Evolutionary conservation across 78 protist genomes (phyloP), one percentile per base, ranked within the genome.

Genomic region (Parvularia atlantis): DNA sequence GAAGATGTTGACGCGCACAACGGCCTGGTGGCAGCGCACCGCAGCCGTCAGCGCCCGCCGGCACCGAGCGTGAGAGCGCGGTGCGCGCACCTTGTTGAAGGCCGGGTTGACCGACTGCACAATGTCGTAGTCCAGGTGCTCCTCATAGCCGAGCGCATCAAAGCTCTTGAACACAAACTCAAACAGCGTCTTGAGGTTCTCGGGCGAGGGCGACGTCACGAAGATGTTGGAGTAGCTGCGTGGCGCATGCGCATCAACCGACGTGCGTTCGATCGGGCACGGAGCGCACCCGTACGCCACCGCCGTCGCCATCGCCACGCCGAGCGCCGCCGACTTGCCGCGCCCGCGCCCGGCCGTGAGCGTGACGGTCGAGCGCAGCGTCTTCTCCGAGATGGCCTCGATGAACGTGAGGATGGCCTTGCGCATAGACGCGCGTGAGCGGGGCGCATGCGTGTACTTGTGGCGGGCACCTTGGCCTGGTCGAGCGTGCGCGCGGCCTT

Each of bases 281-380:
- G 28, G 6, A 43, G 30, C 72, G n/a, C 22, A 73, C 69, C 98
- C 99, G 31, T 80, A 83, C 17, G 87, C 86, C 13, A 96, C 75
- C 9, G 97, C 98, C 1, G 88, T 90, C 0, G 97, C 90, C 0
- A 93, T 78, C 0, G 93, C 84, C 39, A 96, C 59, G 24, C 99
- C 99, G 30, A 97, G 74, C 17, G 99, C 92, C 0, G 99, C 98
- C 0, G 95, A 86, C 80, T 97, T 97, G 26, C 99, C 99, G 10
- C 99, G 80, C 1, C 99, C 99, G 31, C 99, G 78, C 13, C 84
- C 96, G 0, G 99, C 99, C 0, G 99, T 96, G 57, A 97, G 69
- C 14, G 97, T 68, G 0, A 93, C 91, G 1, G 98, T 95, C 24
- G 83, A 62, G 35, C 91, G 62, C 22, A 88, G 86, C 2, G 95